Percentiles rank a stretch among this genome's conserved stretches.
phyloP scores from a whole-genome alignment of 371 early-diverging fungal species.

The Chytridium lagenaria region DNA sequence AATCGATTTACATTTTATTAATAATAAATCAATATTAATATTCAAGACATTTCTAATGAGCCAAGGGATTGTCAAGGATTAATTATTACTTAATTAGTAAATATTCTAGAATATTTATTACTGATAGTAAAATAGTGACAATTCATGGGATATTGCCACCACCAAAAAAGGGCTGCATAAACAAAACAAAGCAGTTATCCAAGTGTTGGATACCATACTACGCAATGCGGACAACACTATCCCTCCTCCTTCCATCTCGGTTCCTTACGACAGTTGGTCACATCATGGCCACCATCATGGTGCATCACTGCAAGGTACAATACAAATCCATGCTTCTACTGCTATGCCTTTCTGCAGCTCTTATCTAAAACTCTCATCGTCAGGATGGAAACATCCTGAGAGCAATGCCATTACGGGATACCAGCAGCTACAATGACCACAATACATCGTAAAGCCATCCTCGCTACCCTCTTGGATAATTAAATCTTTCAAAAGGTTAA shows the following conservation, averaged over 20 bases:
- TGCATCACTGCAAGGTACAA: constrained; percentile 44
- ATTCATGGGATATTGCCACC: too few relatives aligned
- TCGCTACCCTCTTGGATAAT: too few relatives aligned
- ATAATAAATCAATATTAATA: too few relatives aligned
- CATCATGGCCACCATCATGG: constrained; percentile 50
- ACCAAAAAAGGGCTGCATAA: too few relatives aligned
- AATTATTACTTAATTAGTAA: too few relatives aligned
- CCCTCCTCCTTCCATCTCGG: constrained; percentile 47
- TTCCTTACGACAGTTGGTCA: constrained; percentile 49
- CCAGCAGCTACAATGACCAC: constrained; percentile 28
- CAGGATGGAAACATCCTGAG: constrained; percentile 46
- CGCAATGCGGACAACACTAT: constrained; percentile 32
- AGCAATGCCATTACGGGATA: constrained; percentile 44
- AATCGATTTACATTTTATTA: too few relatives aligned
- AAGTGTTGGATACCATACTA: too few relatives aligned
- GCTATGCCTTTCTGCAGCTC: neutral
- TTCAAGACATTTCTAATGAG: too few relatives aligned
- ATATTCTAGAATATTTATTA: too few relatives aligned
- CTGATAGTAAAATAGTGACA: too few relatives aligned
- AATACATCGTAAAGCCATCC: constrained; percentile 44
- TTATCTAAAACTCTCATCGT: neutral
- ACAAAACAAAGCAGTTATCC: too few relatives aligned
- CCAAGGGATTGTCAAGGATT: too few relatives aligned
- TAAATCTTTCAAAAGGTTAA: constrained; percentile 33
- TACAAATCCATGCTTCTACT: neutral